phyloP scores from a whole-genome alignment of 768 basidiomycete species.

The Pulveroboletus ravenelii region DNA sequence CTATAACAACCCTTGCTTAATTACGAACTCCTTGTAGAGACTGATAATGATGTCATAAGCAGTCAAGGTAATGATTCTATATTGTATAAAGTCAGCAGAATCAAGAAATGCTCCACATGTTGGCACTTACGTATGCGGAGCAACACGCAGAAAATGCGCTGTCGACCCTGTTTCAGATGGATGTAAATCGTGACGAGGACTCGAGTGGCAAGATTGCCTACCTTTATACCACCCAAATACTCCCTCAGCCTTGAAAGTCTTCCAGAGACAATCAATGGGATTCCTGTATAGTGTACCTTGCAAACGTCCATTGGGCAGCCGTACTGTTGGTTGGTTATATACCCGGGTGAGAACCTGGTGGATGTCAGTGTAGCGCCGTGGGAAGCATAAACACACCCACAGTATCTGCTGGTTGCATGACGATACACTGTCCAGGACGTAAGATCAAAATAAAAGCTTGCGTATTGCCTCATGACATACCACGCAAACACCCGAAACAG shows the following conservation, averaged over 20 bases:
- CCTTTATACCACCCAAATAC: slow-evolving; percentile 96
- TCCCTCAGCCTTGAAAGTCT: slow-evolving; percentile 89
- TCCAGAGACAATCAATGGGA: slow-evolving; percentile 95
- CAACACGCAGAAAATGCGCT: slow-evolving; percentile 89
- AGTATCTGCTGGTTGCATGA: slow-evolving; percentile 95
- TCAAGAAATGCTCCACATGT: not conserved
- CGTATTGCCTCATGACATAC: slow-evolving; percentile 43
- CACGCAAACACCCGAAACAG: slow-evolving; percentile 88
- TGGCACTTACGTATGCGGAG: slow-evolving; percentile 75
- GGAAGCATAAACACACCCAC: slow-evolving; percentile 38
- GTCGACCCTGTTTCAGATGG: slow-evolving; percentile 60
- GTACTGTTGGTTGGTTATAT: slow-evolving; percentile 89
- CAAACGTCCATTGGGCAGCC: slow-evolving; percentile 62
- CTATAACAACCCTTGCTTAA: slow-evolving; percentile 12
- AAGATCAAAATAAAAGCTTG: slow-evolving; percentile 5
- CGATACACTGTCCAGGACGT: slow-evolving; percentile 52
- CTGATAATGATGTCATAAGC: slow-evolving; percentile 76
- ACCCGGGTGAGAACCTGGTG: slow-evolving; percentile 80
- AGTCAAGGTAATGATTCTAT: slow-evolving; percentile 85
- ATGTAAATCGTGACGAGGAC: not conserved
- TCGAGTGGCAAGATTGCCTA: slow-evolving; percentile 15
- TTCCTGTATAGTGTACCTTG: slow-evolving; percentile 82
- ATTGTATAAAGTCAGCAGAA: slow-evolving; percentile 1
- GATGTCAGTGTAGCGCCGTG: not conserved
- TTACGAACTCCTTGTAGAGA: slow-evolving; percentile 50